Evolutionary conservation across 2,329 filamentous ascomycete genomes (phyloP).

Genomic region (Botrytis cinerea): DNA sequence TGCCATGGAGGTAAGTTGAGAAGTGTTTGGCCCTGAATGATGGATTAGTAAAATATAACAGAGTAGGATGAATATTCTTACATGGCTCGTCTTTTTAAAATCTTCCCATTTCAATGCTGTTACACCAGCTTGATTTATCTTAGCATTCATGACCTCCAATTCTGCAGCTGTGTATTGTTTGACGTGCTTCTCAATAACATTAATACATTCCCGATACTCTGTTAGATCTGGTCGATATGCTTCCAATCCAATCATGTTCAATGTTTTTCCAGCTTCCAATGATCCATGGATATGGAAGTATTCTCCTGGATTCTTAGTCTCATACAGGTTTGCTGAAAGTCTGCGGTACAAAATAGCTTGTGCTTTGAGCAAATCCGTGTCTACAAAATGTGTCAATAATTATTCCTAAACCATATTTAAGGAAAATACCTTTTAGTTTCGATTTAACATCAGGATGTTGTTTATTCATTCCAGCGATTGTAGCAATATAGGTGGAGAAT

Average conservation of each 20-base stretch:
- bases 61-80: slow-evolving; percentile 36
- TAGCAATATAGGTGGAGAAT: slow-evolving; percentile 59
- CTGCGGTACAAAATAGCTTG: slow-evolving; percentile 72
- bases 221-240: slow-evolving; percentile 61
- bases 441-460: slow-evolving; percentile 50
- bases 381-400: slow-evolving; percentile 45
- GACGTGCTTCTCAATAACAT: slow-evolving; percentile 60
- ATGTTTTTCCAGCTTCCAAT: slow-evolving; percentile 67
- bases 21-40: slow-evolving; percentile 44
- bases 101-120: slow-evolving; percentile 60
- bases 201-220: slow-evolving; percentile 59
- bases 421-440: slow-evolving; percentile 45
- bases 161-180: slow-evolving; percentile 55
- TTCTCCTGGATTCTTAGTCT: slow-evolving; percentile 63
- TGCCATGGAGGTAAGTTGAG: slow-evolving; percentile 48
- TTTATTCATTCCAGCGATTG: slow-evolving; percentile 55
- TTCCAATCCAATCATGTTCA: slow-evolving; percentile 69
- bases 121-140: slow-evolving; percentile 60
- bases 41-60: not conserved
- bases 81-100: slow-evolving; percentile 59
- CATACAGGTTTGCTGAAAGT: slow-evolving; percentile 71
- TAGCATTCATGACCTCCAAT: slow-evolving; percentile 59
- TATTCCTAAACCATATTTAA: not conserved
- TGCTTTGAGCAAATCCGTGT: slow-evolving; percentile 70
- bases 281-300: slow-evolving; percentile 78